phyloP scores from a whole-genome alignment of 305 asterid species.

The Coffea humblotiana region DNA sequence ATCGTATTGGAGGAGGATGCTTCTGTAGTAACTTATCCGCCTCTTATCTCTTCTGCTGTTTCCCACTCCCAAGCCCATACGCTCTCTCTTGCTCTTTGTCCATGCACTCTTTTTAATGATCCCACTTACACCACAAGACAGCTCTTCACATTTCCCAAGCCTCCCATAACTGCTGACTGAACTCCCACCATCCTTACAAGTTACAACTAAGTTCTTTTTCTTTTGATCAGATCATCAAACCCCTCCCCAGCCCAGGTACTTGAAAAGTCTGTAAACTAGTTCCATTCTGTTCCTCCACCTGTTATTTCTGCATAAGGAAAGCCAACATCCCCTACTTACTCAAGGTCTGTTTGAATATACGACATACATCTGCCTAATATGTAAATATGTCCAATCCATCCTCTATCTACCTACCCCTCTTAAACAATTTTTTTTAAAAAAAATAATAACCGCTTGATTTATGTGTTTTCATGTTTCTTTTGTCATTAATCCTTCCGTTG shows the following conservation, averaged over 20 bases:
- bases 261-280: conserved; percentile 18
- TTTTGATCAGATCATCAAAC: conserved; percentile 12
- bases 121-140: conserved; percentile 7
- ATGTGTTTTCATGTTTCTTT: not conserved
- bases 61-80: conserved; percentile 48
- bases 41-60: conserved; percentile 42
- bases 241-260: not conserved
- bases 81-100: conserved; percentile 22
- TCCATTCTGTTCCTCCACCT: conserved; percentile 13
- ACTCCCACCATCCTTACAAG: conserved; percentile 8
- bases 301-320: not conserved
- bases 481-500: not conserved
- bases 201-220: conserved; percentile 9
- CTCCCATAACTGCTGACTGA: conserved; percentile 19
- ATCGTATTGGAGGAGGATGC: conserved; percentile 23
- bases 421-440: too few species aligned
- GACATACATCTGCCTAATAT: not conserved
- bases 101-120: conserved; percentile 47
- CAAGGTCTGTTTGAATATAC: not conserved
- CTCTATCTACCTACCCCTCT: not conserved
- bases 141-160: conserved; percentile 33
- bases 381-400: not conserved
- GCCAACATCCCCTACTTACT: not conserved
- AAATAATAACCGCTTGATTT: not conserved
- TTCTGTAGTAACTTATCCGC: conserved; percentile 22